phyloP scores from a whole-genome alignment of 1,139 yeast genomes.

The Magnusiomyces starmeri region DNA sequence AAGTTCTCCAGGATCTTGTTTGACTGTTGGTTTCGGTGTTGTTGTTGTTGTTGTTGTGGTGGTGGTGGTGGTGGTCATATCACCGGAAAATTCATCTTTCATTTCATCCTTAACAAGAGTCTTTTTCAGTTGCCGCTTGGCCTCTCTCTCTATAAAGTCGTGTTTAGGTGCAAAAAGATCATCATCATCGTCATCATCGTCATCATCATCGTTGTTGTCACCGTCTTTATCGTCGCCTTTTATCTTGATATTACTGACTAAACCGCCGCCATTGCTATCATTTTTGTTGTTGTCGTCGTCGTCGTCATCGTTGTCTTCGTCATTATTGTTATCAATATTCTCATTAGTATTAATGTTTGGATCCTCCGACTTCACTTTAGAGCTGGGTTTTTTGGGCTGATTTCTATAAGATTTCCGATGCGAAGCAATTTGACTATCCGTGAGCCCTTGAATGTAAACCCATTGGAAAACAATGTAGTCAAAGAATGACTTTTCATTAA shows the following conservation, averaged over 20 bases:
- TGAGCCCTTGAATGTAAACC: constrained; percentile 21
- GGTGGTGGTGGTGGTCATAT: too few relatives aligned
- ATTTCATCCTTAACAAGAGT: neutral
- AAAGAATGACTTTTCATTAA: constrained; percentile 20
- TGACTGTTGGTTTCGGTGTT: too few relatives aligned
- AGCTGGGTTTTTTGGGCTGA: neutral
- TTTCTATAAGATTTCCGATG: constrained; percentile 11
- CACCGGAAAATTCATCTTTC: neutral
- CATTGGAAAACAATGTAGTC: constrained; percentile 25
- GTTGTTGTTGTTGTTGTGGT: too few relatives aligned
- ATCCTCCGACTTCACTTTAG: neutral
- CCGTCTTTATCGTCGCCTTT: neutral
- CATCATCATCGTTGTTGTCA: constrained; percentile 11
- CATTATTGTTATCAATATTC: neutral
- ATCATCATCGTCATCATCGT: constrained; percentile 13
- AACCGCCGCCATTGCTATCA: too few relatives aligned
- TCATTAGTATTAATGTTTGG: constrained; percentile 2
- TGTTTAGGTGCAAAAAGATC: neutral
- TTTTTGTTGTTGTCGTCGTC: neutral
- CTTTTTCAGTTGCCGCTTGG: neutral
- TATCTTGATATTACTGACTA: constrained; percentile 5
- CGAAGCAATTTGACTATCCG: constrained; percentile 20
- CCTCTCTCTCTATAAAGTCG: neutral
- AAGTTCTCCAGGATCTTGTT: neutral
- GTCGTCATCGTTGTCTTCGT: neutral